Evolutionary conservation across 1,284 basidiomycete species (phyloP).

Genomic region (Serendipita sp.): DNA sequence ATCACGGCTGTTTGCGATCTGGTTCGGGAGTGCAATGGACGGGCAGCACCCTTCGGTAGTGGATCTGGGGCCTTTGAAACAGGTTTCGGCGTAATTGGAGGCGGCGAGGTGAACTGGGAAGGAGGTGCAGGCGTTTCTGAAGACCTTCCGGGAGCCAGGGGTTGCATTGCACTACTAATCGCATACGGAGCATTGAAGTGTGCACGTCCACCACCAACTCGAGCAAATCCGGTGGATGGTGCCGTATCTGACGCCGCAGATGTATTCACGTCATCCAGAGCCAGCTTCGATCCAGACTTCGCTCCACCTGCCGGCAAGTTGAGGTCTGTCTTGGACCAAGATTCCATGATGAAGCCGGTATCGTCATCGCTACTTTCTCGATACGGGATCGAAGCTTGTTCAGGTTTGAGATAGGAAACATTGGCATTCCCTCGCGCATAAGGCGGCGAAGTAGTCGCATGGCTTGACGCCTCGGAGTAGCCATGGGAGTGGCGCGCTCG

Average conservation of each 20-base stretch:
- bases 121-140: slow-evolving; percentile 3
- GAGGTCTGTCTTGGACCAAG: slow-evolving; percentile 33
- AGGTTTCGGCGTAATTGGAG: slow-evolving; percentile 33
- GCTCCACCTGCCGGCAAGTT: slow-evolving; percentile 8
- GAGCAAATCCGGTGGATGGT: slow-evolving; percentile 51
- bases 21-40: slow-evolving; percentile 40
- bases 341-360: slow-evolving; percentile 66
- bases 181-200: slow-evolving; percentile 68
- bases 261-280: slow-evolving; percentile 14
- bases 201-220: slow-evolving; percentile 64
- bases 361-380: slow-evolving; percentile 68
- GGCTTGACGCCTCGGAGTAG: slow-evolving; percentile 8
- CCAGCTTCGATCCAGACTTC: slow-evolving; percentile 11
- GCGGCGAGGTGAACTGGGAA: slow-evolving; percentile 17
- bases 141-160: slow-evolving; percentile 36
- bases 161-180: slow-evolving; percentile 27
- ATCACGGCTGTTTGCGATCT: slow-evolving; percentile 69
- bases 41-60: slow-evolving; percentile 7
- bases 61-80: slow-evolving; percentile 9
- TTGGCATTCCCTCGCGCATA: slow-evolving; percentile 9
- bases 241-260: slow-evolving; percentile 19
- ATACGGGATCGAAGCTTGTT: slow-evolving; percentile 62
- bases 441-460: neutral
- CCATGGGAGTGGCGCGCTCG: slow-evolving; percentile 12
- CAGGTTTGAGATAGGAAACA: slow-evolving; percentile 29